Conservation (phyloP, 2,329 filamentous ascomycete species). For the Xylariaceae sp. region DNA sequence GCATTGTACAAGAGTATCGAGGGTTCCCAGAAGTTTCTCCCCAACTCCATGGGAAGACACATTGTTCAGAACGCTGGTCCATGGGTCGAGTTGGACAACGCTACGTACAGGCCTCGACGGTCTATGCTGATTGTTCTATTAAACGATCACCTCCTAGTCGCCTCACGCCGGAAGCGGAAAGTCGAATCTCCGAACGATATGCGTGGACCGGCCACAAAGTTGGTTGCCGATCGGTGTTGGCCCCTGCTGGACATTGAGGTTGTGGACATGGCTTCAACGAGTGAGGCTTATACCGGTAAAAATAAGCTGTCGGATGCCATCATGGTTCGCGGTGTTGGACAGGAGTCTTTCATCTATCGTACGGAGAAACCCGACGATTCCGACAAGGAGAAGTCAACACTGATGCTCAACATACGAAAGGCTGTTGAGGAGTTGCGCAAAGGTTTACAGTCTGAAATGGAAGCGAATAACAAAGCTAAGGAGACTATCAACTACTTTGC, state of each 20-base stretch:
- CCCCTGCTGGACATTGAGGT: constrained; percentile 88
- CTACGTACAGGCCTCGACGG: constrained; percentile 88
- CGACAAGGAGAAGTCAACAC: constrained; percentile 80
- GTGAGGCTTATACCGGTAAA: constrained; percentile 49
- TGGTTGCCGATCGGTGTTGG: constrained; percentile 94
- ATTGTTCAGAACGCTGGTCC: constrained; percentile 87
- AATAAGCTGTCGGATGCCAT: constrained; percentile 77
- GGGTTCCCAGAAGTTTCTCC: constrained; percentile 93
- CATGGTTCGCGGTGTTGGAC: constrained; percentile 78
- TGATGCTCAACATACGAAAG: constrained; percentile 87
- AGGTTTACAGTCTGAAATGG: constrained; percentile 76
- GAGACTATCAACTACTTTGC: constrained; percentile 85
- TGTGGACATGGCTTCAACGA: constrained; percentile 72
- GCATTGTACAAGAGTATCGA: constrained; percentile 96
- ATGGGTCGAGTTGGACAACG: constrained; percentile 96
- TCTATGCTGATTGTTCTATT: constrained; percentile 88
- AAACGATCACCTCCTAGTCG: constrained; percentile 90
- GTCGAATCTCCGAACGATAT: constrained; percentile 57
- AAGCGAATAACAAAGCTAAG: constrained; percentile 75
- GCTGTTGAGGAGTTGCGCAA: constrained; percentile 88
- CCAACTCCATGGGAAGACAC: constrained; percentile 83
- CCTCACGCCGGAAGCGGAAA: constrained; percentile 88
- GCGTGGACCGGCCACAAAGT: constrained; percentile 59
- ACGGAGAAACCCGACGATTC: constrained; percentile 74
- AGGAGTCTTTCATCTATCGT: constrained; percentile 90